Base-by-base conservation (phyloP, 139 green algal species). In the Picochlorum costavermella region DNA sequence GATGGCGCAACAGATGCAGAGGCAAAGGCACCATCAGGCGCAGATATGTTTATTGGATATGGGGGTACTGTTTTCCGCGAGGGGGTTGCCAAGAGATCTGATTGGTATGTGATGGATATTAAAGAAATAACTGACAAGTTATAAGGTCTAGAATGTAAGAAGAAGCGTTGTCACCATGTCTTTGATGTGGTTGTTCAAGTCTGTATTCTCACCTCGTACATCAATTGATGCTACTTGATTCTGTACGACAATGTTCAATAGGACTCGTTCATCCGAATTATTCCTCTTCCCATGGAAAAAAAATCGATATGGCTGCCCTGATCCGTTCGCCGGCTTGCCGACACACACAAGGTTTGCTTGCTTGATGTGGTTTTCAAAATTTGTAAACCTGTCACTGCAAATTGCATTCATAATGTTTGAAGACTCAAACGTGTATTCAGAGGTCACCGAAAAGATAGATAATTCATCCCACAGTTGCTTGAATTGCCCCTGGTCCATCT, bases 1-100 rank as follows among this genome's bases (percentile, higher is more conserved):
- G 94, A 99, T 63, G 94, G 94, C 25, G 91, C 88, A 1, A 99
- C 94, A 1, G 94, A 99, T 66, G 44, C 91, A 17, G 94, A 99
- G 71, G 94, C 94, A 5, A 73, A 84, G 2, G 56, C 70, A 29
- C 75, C 81, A 30, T 88, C 89, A 10, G 94, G 80, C 2, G 94
- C 94, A 1, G 82, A 91, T 45, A 70, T 95, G 0, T 97, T 99
- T 64, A 88, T 99, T n/a, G 90, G 88, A 48, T 98, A 98, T 68
- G 93, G 93, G 16, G 93, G 93, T 23, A 84, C 91, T 6, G 88
- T 95, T 31, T 69, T 83, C 20, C 84, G 93, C 0, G 62, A 69
- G 1, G 86, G 73, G 11, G 83, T 98, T 8, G 87, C 83, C 17
- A 80, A 74, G 6, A 73, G 73, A 51, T 88, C 92, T 0, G 92